phyloP scores from a whole-genome alignment of 768 basidiomycete species.

The Vararia minispora region DNA sequence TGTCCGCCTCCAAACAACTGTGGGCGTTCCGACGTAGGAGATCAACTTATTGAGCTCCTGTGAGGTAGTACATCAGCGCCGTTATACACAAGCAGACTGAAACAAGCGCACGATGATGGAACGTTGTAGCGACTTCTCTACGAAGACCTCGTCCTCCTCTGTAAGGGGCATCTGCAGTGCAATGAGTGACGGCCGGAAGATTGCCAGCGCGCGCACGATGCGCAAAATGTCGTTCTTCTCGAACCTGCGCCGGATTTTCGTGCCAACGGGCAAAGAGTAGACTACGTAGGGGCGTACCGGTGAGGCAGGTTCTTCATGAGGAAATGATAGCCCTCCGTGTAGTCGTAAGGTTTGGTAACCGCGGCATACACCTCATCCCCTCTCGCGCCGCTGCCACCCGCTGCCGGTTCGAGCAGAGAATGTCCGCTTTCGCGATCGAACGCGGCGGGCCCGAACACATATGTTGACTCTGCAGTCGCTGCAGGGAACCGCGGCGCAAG shows the following conservation, averaged over 20 bases:
- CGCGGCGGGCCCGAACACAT: neutral
- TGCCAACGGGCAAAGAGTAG: no score
- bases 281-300: slow-evolving; percentile 42
- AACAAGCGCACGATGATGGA: slow-evolving; percentile 61
- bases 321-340: slow-evolving; percentile 94
- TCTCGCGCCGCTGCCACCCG: slow-evolving; percentile 13
- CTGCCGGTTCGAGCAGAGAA: slow-evolving; percentile 9
- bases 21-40: slow-evolving; percentile 93
- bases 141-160: slow-evolving; percentile 92
- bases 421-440: neutral
- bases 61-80: neutral
- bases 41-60: slow-evolving; percentile 97
- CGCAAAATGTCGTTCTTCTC: slow-evolving; percentile 94
- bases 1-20: slow-evolving; percentile 94
- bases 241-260: slow-evolving; percentile 39
- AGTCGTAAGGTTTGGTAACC: slow-evolving; percentile 75
- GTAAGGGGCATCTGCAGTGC: slow-evolving; percentile 97
- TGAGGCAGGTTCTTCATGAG: slow-evolving; percentile 88
- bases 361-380: slow-evolving; percentile 44
- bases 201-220: slow-evolving; percentile 87
- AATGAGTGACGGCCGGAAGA: slow-evolving; percentile 93
- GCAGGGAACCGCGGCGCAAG: slow-evolving; percentile 13
- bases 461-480: slow-evolving; percentile 10
- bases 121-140: slow-evolving; percentile 92
- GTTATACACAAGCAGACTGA: slow-evolving; percentile 7